phyloP scores from a whole-genome alignment of 306 rosid genomes.

The Fragaria vesca region DNA sequence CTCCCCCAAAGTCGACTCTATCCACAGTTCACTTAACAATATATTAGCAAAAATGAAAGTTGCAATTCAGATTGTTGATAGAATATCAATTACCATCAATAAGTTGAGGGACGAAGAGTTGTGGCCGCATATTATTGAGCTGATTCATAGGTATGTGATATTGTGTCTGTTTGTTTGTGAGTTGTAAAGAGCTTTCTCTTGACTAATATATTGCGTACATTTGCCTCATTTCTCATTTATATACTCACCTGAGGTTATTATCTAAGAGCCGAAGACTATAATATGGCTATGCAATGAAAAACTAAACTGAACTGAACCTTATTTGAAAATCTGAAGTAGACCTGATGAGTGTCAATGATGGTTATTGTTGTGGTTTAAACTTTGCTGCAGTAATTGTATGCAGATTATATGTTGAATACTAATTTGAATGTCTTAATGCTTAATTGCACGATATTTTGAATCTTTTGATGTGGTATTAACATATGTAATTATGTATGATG shows the following conservation, averaged over 20 bases:
- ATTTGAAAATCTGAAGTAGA: background rate
- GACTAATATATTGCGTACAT: background rate
- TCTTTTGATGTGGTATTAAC: background rate
- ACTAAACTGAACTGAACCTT: background rate
- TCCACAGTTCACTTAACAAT: conserved; percentile 33
- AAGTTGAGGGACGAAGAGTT: conserved; percentile 77
- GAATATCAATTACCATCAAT: conserved; percentile 58
- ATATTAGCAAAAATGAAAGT: conserved; percentile 62
- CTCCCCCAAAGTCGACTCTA: conserved; percentile 43
- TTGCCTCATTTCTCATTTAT: background rate
- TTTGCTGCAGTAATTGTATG: background rate
- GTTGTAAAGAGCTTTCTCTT: background rate
- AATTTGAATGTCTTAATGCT: background rate
- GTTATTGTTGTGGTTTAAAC: background rate
- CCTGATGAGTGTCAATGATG: background rate
- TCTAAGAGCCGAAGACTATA: background rate
- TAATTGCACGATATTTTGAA: background rate
- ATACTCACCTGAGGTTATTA: background rate
- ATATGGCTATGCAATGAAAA: background rate
- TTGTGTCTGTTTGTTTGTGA: background rate
- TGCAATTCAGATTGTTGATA: conserved; percentile 79
- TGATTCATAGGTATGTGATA: conserved; percentile 58
- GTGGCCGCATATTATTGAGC: conserved; percentile 58
- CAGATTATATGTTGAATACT: background rate
- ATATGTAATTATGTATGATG: background rate